Evolutionary conservation across 2,329 filamentous ascomycete genomes (phyloP), one percentile per base, ranked within the genome.

Genomic region (Blastomyces gilchristii): DNA sequence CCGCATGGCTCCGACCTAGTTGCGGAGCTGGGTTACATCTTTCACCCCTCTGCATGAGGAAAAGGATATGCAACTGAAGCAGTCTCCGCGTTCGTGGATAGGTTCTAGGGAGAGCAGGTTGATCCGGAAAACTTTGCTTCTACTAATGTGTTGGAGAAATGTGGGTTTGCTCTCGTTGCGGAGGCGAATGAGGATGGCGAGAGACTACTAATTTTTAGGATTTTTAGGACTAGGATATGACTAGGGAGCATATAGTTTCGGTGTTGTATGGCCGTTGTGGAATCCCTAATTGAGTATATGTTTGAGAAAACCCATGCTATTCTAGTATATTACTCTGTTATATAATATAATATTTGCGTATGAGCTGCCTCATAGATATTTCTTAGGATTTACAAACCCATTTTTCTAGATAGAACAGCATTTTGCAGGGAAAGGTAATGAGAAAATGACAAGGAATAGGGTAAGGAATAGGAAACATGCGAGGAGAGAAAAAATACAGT

Each of bases 41-140:
- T n/a, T 18, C 53, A 39, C 53, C 49, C 49, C 6, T 52, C 49
- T 16, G 49, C 25, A 16, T 52, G 49, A 25, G 49, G 49, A 22
- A 56, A 56, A 6, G 53, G 53, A 39, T 56, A 56, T 39, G 53
- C 53, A n/a, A 56, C 53, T 2, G 53, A 52, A 31, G 53, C 53
- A 2, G 53, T 34, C 53, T 37, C 53, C 11, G 34, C 28, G 16
- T 56, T 56, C n/a, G 18, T 37, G 16, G 18, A 56, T 31, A n/a
- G 31, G 31, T 39, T 56, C 34, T 56, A 16, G 53, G 22, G 8
- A 12, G 31, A 5, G 53, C 53, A 56, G 1, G 34, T 56, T 56
- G 53, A 56, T 39, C 31, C 5, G 31, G 31, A 37, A 18, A 56
- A 56, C 49, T 2, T 16, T 2, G 25, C 49, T 18, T 56, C 34